Conservation (phyloP, 768 basidiomycete species). For the Tylopilus balloui region DNA sequence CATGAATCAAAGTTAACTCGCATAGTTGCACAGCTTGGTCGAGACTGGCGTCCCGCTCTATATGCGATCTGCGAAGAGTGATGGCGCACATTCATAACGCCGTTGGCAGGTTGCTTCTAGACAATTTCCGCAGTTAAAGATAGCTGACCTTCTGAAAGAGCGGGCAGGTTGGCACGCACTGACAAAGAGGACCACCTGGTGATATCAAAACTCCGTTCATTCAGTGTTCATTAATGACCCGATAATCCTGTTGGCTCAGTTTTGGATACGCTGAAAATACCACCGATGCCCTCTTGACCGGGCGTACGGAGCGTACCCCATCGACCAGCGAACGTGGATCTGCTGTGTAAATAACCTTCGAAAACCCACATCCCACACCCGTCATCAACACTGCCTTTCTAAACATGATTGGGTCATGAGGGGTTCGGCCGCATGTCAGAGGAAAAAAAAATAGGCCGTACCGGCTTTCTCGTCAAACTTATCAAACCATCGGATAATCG, state of each 20-base stretch:
- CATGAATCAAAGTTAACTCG: slow-evolving; percentile 21
- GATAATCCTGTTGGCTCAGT: slow-evolving; percentile 27
- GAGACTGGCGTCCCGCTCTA: slow-evolving; percentile 15
- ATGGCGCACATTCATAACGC: slow-evolving; percentile 12
- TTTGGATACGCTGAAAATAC: slow-evolving; percentile 58
- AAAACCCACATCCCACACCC: slow-evolving; percentile 52
- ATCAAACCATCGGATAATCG: slow-evolving; percentile 54
- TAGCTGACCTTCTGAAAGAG: slow-evolving; percentile 3
- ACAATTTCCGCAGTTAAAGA: slow-evolving; percentile 25
- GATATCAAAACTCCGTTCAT: slow-evolving; percentile 25
- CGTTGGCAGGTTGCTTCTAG: slow-evolving; percentile 12
- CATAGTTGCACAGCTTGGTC: slow-evolving; percentile 10
- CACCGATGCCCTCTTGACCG: slow-evolving; percentile 37
- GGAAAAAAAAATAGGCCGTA: slow-evolving; percentile 31
- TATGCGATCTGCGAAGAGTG: slow-evolving; percentile 8
- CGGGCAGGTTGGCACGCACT: not conserved
- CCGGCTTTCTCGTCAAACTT: slow-evolving; percentile 57
- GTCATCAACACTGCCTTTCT: slow-evolving; percentile 41
- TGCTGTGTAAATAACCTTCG: slow-evolving; percentile 49
- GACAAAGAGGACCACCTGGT: not conserved
- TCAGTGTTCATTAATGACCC: slow-evolving; percentile 24
- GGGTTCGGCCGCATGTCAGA: not conserved
- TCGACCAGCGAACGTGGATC: slow-evolving; percentile 47
- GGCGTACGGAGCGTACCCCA: slow-evolving; percentile 41
- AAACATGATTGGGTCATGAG: slow-evolving; percentile 3